Evolutionary conservation across 148 eudicot genomes (phyloP).

Genomic region (Chenopodium quinoa): DNA sequence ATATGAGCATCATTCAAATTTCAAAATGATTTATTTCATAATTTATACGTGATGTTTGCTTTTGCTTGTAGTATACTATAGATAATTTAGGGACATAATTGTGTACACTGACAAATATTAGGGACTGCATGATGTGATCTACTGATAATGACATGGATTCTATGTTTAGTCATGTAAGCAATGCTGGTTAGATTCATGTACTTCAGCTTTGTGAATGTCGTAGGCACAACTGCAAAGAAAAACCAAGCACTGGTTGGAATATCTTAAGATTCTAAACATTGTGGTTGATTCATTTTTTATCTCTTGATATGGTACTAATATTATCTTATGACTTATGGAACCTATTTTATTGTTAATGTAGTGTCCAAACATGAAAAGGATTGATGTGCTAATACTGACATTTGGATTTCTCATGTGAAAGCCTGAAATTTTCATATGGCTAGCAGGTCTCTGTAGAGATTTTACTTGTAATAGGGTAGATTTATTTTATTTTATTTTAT

Average conservation of each 20-base stretch:
- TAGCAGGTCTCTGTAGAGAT: no score
- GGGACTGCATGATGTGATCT: not conserved
- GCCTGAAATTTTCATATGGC: no score
- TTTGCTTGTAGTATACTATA: not conserved
- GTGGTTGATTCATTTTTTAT: not conserved
- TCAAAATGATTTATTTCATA: not conserved
- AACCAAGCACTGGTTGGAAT: not conserved
- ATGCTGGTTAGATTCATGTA: conserved; percentile 5
- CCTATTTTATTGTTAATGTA: not conserved
- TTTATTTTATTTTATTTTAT: no score
- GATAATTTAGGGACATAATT: not conserved
- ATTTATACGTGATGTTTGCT: not conserved
- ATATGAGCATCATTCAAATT: not conserved
- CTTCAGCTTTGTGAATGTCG: not conserved
- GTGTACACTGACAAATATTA: not conserved
- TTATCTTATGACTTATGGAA: not conserved
- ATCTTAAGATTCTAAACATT: not conserved
- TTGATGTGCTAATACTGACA: not conserved
- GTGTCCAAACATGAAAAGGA: not conserved
- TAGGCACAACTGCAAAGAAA: not conserved
- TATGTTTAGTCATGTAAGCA: not conserved
- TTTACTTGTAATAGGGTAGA: no score
- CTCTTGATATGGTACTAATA: not conserved
- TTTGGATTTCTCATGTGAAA: no score
- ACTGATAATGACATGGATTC: not conserved